Evolutionary conservation across 164 flowering plant genomes (phyloP), one percentile per base, ranked within the genome.

Genomic region (Magnolia sinica): DNA sequence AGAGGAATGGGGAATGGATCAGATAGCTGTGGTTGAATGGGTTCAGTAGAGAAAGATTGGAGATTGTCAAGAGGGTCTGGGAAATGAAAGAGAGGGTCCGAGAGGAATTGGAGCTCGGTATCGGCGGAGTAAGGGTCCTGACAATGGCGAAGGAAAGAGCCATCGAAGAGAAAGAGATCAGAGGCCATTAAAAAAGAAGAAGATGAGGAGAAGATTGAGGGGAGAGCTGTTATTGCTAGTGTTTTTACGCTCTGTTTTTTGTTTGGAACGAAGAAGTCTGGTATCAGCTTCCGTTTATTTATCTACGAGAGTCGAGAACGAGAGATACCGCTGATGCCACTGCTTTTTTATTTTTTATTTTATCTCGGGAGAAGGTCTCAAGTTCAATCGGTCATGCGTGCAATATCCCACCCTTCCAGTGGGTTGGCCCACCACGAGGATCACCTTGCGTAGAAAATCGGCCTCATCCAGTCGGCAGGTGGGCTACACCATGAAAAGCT

Each of bases 151-250:
- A 67, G 79, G 68, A 74, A 81, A 27, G 84, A 71, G 31, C 58
- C 82, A 70, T 87, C 90, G n/a, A 83, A 78, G 37, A 76, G 50
- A 50, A 73, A 87, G 20, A 85, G 81, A 73, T 90, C 88, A 81
- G 89, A 89, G 77, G 92, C 82, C 94, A 89, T 90, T 82, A 81
- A 68, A 24, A 31, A 7, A 14, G 69, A 69, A 27, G 68, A 65
- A 74, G 76, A 64, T 24, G 18, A 64, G 16, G 14, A 68, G 16
- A 11, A 23, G 20, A 22, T 7, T 4, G 14, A 16, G 61, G 13
- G 13, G 3, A 16, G 61, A 10, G 16, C 61, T 55, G 18, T 55
- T 55, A 11, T 55, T 55, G 16, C 18, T 10, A 7, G 61, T 10
- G 8, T 55, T 55, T 14, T 55, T 11, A 10, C 0, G 61, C 61